Base-by-base conservation (phyloP, 1,284 basidiomycete genomes). In the Ceratobasidium sp. region DNA sequence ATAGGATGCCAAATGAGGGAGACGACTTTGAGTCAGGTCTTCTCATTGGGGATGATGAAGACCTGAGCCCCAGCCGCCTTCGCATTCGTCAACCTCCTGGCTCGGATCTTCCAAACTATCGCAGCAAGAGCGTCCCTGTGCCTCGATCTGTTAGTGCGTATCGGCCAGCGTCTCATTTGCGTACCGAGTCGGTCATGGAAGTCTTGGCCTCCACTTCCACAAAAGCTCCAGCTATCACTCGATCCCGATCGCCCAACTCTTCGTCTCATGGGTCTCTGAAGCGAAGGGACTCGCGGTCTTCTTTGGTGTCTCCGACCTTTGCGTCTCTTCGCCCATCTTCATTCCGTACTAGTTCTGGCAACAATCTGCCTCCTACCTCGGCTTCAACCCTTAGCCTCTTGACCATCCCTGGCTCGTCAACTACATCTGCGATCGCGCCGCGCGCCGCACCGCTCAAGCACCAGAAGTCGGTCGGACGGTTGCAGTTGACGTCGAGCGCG, bases 21-120 rank as follows among this genome's bases (percentile, higher is more conserved):
- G 92, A 93, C 75, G 90, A 93, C 79, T 93, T 92, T 75, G 92
- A 94, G 80, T 87, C 86, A 76, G 93, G 92, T 30, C 87, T 94
- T 66, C 86, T 93, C 76, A 89, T 94, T 77, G 88, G 90, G 77
- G 90, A 92, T 74, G 92, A 92, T 78, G 87, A 87, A 70, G 91
- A 93, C 79, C 86, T 94, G 59, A 93, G 90, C 78, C 89, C 91
- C 7, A 91, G 89, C 79, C 85, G 91, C 62, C 85, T 93, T 35
- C 73, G 63, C 44, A 64, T 49, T 32, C 62, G 50, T 32, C 69
- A 47, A 70, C 73, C 26, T 58, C 50, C 57, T 43, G 30, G 55
- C 66, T n/a, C 54, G 38, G n/a, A 28, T 49, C 44, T 23, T 30
- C 69, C 67, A 71, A 18, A 32, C 59, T 47, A 44, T n/a, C 73